Base-by-base conservation (phyloP, 768 basidiomycete genomes). In the Leccinum sublutescens region DNA sequence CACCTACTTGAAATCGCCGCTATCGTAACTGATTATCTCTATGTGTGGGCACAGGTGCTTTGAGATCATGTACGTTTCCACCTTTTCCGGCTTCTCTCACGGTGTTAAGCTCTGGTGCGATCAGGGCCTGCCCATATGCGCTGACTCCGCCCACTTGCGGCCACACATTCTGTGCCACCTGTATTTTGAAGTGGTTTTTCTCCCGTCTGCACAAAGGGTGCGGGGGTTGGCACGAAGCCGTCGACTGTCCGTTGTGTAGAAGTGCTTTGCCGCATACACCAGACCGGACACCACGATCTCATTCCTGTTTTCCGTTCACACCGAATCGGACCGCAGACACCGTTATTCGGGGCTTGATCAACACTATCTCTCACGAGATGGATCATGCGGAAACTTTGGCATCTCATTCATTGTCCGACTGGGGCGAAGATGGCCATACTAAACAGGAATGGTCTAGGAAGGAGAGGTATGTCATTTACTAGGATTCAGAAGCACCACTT, bases 201-300 rank as follows among this genome's bases (percentile, higher is more conserved):
- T 84, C 85, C 65, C 82, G 82, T 51, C 72, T 88, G 29, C 86
- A 88, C 71, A 76, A 75, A 50, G 76, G 75, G 1, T 88, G 88
- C 66, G 86, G 86, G 29, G 75, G 76, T 33, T 89, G 87, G 87
- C 87, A 87, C 61, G 82, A 86, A 64, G 68, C 80, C 12, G 84
- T 88, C 47, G 82, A 85, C 63, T 88, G 86, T 70, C 87, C 87
- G 36, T 78, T 87, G 58, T 88, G 87, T 71, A 85, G 85, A 65
- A 79, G 78, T 56, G 58, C 77, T 43, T 74, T 88, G 58, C 77
- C 77, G 53, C 75, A 78, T 54, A 83, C 82, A 14, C 79, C 81
- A 40, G 81, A 87, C 68, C 72, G 68, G 52, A 71, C 75, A 34
- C 86, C 85, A 36, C 82, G 85, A 29, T 68, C 76, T 49, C 68